A percentile compares a stretch with the other conserved stretches of the same genome.
phyloP scores from a whole-genome alignment of 371 early-diverging fungal genomes.

The Lichtheimia corymbifera region DNA sequence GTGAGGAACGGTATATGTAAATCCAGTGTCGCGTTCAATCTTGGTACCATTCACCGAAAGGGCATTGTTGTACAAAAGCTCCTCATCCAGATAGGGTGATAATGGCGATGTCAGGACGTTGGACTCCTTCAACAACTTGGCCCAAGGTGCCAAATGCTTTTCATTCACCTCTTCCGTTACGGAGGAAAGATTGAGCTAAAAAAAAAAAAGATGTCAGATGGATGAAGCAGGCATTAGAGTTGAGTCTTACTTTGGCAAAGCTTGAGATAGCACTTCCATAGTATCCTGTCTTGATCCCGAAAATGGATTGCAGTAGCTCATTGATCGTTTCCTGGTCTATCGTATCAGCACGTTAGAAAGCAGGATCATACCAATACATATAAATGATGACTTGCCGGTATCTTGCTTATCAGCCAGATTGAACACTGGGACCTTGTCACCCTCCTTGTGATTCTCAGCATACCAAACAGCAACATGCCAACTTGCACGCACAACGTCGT shows the following conservation, averaged over 20 bases:
- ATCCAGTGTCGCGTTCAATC: conserved; percentile 73
- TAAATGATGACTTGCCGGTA: conserved; percentile 48
- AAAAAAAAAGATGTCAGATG: neutral
- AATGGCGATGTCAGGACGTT: conserved; percentile 83
- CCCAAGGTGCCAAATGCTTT: conserved; percentile 84
- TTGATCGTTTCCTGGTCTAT: conserved; percentile 84
- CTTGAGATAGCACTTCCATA: conserved; percentile 77
- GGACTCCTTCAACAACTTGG: conserved; percentile 53
- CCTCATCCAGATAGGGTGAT: conserved; percentile 93
- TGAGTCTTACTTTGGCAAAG: conserved; percentile 71
- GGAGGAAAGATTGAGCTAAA: conserved; percentile 74
- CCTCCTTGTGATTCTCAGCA: conserved; percentile 23
- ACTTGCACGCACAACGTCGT: conserved; percentile 80
- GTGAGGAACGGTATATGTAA: conserved; percentile 68
- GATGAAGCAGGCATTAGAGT: neutral
- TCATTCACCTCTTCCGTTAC: conserved; percentile 92
- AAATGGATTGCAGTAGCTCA: conserved; percentile 66
- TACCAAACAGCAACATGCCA: conserved; percentile 72
- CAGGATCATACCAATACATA: neutral
- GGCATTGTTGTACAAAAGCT: conserved; percentile 80
- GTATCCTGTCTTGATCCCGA: conserved; percentile 84
- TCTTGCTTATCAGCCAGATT: conserved; percentile 82
- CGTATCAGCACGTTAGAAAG: neutral
- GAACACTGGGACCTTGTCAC: conserved; percentile 43
- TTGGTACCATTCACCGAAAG: conserved; percentile 78